Conservation (phyloP, 352 stramenopile species). For the Phytophthora cajani region DNA sequence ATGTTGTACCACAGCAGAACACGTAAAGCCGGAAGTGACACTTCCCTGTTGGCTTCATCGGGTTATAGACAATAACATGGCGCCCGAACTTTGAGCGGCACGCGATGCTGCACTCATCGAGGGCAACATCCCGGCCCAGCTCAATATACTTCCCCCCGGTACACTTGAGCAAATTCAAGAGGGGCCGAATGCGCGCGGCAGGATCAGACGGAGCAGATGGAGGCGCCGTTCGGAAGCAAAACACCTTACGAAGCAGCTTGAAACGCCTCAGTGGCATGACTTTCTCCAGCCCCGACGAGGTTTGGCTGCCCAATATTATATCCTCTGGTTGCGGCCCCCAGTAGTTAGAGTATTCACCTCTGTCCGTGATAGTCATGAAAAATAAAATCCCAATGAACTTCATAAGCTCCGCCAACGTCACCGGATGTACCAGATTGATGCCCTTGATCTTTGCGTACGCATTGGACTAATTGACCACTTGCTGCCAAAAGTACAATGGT, state of each 20-base stretch:
- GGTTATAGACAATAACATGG: not conserved
- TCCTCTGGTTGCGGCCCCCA: conserved; percentile 30
- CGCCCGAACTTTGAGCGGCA: not conserved
- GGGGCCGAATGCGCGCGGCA: not conserved
- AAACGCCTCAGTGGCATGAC: conserved; percentile 34
- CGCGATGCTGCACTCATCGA: not conserved
- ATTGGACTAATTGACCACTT: conserved; percentile 8
- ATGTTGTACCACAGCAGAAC: not conserved
- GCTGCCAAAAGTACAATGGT: conserved; percentile 5
- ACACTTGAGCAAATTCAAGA: not conserved
- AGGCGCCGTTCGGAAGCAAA: not conserved
- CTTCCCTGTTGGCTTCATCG: not conserved
- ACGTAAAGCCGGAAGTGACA: not conserved
- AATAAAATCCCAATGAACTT: conserved; percentile 39
- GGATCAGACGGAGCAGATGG: not conserved
- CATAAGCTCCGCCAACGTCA: conserved; percentile 35
- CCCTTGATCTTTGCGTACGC: conserved; percentile 3
- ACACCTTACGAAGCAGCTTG: conserved; percentile 12
- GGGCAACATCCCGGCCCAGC: not conserved
- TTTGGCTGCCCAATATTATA: conserved; percentile 13
- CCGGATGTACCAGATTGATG: not conserved
- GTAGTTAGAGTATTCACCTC: conserved; percentile 35
- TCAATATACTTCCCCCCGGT: conserved; percentile 13
- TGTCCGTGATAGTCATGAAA: conserved; percentile 31
- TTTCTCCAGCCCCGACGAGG: conserved; percentile 7